phyloP scores from a whole-genome alignment of 139 green algal genomes.

The Cymbomonas tetramitiformis region DNA sequence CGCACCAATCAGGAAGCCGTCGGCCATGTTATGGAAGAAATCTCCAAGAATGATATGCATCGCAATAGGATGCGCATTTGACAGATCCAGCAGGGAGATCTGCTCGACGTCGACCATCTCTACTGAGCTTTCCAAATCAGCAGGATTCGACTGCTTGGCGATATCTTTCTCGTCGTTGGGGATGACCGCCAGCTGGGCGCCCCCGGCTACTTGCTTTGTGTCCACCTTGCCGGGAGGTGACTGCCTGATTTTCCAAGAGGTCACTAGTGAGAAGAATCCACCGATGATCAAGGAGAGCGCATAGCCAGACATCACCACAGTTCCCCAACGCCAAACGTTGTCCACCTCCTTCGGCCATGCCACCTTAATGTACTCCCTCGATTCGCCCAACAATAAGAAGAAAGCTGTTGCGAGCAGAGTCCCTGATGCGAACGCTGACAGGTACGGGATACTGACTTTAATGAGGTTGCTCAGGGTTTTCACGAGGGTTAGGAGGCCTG shows the following conservation, averaged over 20 bases:
- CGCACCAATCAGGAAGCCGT: background rate
- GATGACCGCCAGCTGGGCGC: too few species aligned
- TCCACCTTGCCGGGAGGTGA: too few species aligned
- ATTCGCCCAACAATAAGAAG: background rate
- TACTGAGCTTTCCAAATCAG: too few species aligned
- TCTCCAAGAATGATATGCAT: slow-evolving; percentile 10
- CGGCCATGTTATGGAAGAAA: slow-evolving; percentile 1
- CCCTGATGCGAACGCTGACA: background rate
- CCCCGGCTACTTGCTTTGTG: too few species aligned
- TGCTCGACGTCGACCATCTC: too few species aligned
- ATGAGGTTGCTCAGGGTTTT: background rate
- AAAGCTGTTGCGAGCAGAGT: background rate
- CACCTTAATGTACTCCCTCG: background rate
- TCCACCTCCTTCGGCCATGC: background rate
- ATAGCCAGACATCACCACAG: background rate
- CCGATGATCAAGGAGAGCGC: background rate
- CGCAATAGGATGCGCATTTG: too few species aligned
- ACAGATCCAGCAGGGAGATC: too few species aligned
- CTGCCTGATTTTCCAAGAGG: too few species aligned
- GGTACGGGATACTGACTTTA: background rate
- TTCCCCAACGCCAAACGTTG: background rate
- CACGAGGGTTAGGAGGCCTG: background rate
- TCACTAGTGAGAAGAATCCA: too few species aligned
- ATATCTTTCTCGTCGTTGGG: too few species aligned
- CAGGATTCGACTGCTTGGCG: too few species aligned